These are phyloP conservation scores for Phaffia rhodozyma DNA, from an alignment of 1,284 basidiomycete genomes.

Conservation along the genomic window DNA sequence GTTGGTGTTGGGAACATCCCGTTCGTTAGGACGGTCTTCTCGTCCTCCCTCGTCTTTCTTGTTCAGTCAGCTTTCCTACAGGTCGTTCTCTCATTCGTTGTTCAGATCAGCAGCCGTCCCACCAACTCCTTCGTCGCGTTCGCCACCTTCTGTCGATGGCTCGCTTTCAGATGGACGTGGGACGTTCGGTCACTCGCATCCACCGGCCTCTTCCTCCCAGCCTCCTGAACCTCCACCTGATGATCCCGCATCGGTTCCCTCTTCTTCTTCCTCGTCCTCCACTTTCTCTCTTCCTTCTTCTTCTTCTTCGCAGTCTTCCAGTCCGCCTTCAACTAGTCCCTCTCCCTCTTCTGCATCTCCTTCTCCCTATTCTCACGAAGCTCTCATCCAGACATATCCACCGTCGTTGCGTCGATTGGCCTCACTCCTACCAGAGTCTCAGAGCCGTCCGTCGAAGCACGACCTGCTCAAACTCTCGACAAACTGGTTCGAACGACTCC, in stretches of 20 bases:
- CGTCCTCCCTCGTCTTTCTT: not conserved
- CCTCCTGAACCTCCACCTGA: slow-evolving; percentile 6
- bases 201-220: not conserved
- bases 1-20: not conserved
- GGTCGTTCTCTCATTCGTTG: not conserved
- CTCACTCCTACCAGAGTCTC: slow-evolving; percentile 26
- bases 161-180: not conserved
- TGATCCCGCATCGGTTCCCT: slow-evolving; percentile 3
- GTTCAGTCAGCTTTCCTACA: not conserved
- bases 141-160: not conserved
- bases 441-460: slow-evolving; percentile 65
- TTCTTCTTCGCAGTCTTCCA: not conserved
- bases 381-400: slow-evolving; percentile 42
- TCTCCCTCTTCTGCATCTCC: not conserved
- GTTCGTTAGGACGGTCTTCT: slow-evolving; percentile 9
- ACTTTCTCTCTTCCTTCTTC: not conserved
- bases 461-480: slow-evolving; percentile 77
- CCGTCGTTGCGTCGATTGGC: slow-evolving; percentile 61
- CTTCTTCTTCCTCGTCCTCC: not conserved
- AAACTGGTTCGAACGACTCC: slow-evolving; percentile 64
- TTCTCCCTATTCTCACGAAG: slow-evolving; percentile 6
- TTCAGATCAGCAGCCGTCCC: not conserved
- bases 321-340: not conserved
- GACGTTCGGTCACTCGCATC: not conserved
- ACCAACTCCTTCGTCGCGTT: not conserved